Conservation (phyloP, 108 stramenopile species). For the Cylindrotheca fusiformis region DNA sequence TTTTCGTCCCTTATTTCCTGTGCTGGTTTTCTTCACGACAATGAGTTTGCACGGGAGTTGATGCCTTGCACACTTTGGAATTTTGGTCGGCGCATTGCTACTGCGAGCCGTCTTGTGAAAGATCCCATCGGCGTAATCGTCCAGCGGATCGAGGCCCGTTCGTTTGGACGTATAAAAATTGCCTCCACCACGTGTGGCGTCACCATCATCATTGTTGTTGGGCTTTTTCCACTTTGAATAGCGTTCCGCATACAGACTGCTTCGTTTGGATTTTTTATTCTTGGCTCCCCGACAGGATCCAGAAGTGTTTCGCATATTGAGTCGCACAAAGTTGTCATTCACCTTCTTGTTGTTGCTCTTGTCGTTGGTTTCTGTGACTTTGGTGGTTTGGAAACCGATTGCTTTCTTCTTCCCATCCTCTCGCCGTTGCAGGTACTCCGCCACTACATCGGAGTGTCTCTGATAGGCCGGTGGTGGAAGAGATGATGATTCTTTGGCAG, state of each 20-base stretch:
- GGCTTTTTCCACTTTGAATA: not conserved
- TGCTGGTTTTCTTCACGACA: slow-evolving; percentile 75
- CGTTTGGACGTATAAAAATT: slow-evolving; percentile 25
- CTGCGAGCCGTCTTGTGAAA: slow-evolving; percentile 21
- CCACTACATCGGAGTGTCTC: not conserved
- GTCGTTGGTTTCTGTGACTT: not conserved
- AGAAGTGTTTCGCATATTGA: slow-evolving; percentile 70
- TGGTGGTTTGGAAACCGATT: not conserved
- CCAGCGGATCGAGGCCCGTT: slow-evolving; percentile 78
- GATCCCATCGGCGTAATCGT: slow-evolving; percentile 83
- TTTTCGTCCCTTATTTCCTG: slow-evolving; percentile 83
- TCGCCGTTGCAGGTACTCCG: not conserved
- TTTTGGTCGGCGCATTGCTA: slow-evolving; percentile 5
- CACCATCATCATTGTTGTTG: slow-evolving; percentile 14
- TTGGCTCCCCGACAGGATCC: slow-evolving; percentile 79
- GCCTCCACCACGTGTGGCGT: slow-evolving; percentile 3
- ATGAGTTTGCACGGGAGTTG: slow-evolving; percentile 71
- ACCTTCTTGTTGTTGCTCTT: not conserved
- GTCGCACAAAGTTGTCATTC: slow-evolving; percentile 85
- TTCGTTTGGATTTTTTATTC: slow-evolving; percentile 31
- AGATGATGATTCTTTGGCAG: not conserved
- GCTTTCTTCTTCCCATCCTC: not conserved
- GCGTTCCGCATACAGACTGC: not conserved
- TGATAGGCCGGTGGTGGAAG: not conserved
- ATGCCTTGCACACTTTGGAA: slow-evolving; percentile 73